phyloP scores from a whole-genome alignment of 2,329 filamentous ascomycete genomes.

The Golovinomyces cichoracearum region DNA sequence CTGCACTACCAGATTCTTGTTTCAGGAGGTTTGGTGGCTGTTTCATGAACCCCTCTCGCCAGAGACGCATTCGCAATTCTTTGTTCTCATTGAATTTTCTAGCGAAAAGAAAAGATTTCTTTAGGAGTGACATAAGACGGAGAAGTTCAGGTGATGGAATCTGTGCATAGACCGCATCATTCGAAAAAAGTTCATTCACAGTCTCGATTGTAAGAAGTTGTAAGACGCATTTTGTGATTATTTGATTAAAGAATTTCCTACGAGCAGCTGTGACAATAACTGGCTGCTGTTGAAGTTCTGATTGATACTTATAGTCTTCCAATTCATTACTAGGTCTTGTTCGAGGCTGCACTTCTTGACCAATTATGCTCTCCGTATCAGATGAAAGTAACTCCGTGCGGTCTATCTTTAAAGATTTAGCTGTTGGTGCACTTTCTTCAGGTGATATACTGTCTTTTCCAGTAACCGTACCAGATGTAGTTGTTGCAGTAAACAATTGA shows the following conservation, averaged over 20 bases:
- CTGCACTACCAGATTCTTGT: conserved; percentile 77
- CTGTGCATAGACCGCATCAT: conserved; percentile 76
- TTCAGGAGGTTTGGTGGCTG: conserved; percentile 93
- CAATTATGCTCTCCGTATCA: conserved; percentile 12
- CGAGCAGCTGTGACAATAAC: conserved; percentile 80
- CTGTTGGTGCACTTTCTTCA: conserved; percentile 14
- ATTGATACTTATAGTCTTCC: conserved; percentile 68
- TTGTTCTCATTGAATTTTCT: conserved; percentile 96
- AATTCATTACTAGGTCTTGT: conserved; percentile 10
- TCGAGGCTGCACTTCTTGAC: conserved; percentile 12
- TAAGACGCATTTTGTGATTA: conserved; percentile 93
- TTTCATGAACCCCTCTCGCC: conserved; percentile 98
- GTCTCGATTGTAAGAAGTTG: conserved; percentile 99
- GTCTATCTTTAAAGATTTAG: conserved; percentile 36
- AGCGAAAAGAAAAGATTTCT: conserved; percentile 89
- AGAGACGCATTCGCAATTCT: conserved; percentile 75
- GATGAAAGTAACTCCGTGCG: conserved; percentile 19
- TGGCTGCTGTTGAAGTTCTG: conserved; percentile 58
- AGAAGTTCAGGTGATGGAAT: conserved; percentile 79
- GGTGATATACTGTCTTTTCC: conserved; percentile 23
- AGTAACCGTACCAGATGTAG: conserved; percentile 27
- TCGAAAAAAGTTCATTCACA: conserved; percentile 93
- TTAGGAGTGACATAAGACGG: conserved; percentile 75
- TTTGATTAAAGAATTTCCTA: conserved; percentile 91
- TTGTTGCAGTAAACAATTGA: conserved; percentile 71